These are phyloP conservation scores for Nymphaea thermarum DNA, from an alignment of 164 flowering plant species.

Conservation along the genomic window DNA sequence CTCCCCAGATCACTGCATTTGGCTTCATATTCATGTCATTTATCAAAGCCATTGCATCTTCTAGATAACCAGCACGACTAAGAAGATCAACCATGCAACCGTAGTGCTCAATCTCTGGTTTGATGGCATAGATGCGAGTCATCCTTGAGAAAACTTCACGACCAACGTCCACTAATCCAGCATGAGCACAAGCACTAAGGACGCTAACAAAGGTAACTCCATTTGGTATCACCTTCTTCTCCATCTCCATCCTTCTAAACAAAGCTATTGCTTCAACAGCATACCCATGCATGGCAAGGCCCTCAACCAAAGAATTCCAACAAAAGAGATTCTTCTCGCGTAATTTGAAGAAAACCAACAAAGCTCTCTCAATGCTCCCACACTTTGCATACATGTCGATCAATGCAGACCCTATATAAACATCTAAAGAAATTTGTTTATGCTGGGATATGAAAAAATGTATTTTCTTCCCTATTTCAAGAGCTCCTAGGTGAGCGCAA, in stretches of 20 bases:
- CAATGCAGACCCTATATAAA: constrained; percentile 67
- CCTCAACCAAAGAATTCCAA: constrained; percentile 65
- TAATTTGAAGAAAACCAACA: constrained; percentile 57
- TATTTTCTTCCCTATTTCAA: constrained; percentile 48
- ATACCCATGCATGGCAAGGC: constrained; percentile 58
- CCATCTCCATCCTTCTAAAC: constrained; percentile 42
- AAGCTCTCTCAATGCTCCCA: constrained; percentile 55
- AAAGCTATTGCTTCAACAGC: constrained; percentile 47
- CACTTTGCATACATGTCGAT: constrained; percentile 87
- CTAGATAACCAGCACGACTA: constrained; percentile 50
- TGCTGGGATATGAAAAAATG: constrained; percentile 29
- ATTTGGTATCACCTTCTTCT: constrained; percentile 34
- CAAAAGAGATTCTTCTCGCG: constrained; percentile 54
- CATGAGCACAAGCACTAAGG: constrained; percentile 64
- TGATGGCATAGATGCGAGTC: constrained; percentile 29
- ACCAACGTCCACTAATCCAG: constrained; percentile 68
- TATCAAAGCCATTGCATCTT: constrained; percentile 52
- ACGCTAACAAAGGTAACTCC: constrained; percentile 58
- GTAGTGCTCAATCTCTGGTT: constrained; percentile 54
- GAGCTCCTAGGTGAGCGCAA: constrained; percentile 82
- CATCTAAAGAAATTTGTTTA: constrained; percentile 39
- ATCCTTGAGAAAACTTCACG: constrained; percentile 34
- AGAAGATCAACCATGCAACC: constrained; percentile 82
- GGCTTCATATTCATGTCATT: constrained; percentile 44
- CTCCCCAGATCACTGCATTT: constrained; percentile 67